Conservation (phyloP, 352 stramenopile genomes). For the Pythium grandisporangium region DNA sequence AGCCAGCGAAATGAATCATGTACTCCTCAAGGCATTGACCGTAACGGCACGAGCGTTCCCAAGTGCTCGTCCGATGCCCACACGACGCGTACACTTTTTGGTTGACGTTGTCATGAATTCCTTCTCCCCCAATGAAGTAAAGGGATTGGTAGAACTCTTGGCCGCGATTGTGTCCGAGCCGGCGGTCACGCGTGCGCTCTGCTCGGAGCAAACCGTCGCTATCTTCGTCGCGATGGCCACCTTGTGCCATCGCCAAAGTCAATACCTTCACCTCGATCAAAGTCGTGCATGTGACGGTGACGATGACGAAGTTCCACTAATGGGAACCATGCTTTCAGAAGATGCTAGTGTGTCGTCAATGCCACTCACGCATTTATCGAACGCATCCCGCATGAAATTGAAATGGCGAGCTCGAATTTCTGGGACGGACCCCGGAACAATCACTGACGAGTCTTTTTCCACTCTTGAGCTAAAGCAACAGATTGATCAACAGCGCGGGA, state of each 20-base stretch:
- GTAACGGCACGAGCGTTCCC: conserved; percentile 54
- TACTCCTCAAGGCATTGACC: conserved; percentile 63
- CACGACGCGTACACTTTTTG: conserved; percentile 36
- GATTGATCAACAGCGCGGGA: conserved; percentile 15
- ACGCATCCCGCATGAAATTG: conserved; percentile 50
- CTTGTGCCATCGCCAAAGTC: conserved; percentile 38
- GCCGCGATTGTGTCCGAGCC: conserved; percentile 34
- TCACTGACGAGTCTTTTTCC: too few species aligned
- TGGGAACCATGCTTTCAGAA: too few species aligned
- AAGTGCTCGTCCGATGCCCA: conserved; percentile 2
- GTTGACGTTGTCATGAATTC: conserved; percentile 40
- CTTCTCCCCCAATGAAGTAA: conserved; percentile 37
- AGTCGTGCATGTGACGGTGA: conserved; percentile 5
- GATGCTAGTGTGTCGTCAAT: conserved; percentile 31
- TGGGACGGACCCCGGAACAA: too few species aligned
- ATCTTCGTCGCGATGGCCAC: conserved; percentile 58
- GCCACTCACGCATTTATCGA: conserved; percentile 56
- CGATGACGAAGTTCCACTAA: conserved; percentile 55
- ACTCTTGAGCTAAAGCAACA: conserved; percentile 45
- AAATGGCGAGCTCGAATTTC: too few species aligned
- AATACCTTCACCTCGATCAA: too few species aligned
- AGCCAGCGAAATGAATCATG: conserved; percentile 15
- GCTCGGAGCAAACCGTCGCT: conserved; percentile 39
- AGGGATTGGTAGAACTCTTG: conserved; percentile 60
- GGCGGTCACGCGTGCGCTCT: conserved; percentile 29